Base-by-base conservation (phyloP, 257 asterid species). In the Galeopsis tetrahit region DNA sequence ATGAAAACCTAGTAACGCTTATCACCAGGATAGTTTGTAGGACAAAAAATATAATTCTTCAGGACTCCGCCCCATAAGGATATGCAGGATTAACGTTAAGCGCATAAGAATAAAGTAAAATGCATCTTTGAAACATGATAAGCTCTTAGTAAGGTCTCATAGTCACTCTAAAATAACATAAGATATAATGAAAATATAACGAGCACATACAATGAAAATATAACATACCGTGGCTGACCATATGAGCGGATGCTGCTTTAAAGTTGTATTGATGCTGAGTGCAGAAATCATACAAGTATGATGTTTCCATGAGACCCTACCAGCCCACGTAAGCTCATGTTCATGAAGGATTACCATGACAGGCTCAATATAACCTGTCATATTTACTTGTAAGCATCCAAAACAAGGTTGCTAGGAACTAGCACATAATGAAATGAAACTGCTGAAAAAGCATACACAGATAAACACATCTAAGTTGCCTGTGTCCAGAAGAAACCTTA, bases 311-410 rank as follows among this genome's bases (percentile, higher is more conserved):
- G 96, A 85, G 70, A 88, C 91, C 56, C 96, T 89, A 65, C 99
- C 99, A 55, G 99, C 96, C 99, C 99, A 94, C 40, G 99, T 94
- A 82, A 86, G 98, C 85, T 94, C 99, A 66, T 74, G 81, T 71
- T 94, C 98, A 60, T 94, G 97, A 76, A 94, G 94, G 83, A 94
- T 91, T 69, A 91, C 99, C 86, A 89, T 84, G 72, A 94, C 98
- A 74, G 99, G 98, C 82, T 94, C 99, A 79, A 91, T 94, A 77
- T 94, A 94, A 80, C 99, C 99, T 94, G 86, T 60, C 73, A 60
- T 6, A 77, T 59, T 33, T 36, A 65, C 53, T 56, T 52, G 68
- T 52, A 52, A 53, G 39, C 67, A 63, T 63, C 76, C 61, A 69
- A 71, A 59, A 43, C 56, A 42, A 71, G 63, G 75, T 72, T 32